Evolutionary conservation across 2,329 filamentous ascomycete genomes (phyloP), one percentile per base, ranked within the genome.

Genomic region (Fusarium euwallaceae): DNA sequence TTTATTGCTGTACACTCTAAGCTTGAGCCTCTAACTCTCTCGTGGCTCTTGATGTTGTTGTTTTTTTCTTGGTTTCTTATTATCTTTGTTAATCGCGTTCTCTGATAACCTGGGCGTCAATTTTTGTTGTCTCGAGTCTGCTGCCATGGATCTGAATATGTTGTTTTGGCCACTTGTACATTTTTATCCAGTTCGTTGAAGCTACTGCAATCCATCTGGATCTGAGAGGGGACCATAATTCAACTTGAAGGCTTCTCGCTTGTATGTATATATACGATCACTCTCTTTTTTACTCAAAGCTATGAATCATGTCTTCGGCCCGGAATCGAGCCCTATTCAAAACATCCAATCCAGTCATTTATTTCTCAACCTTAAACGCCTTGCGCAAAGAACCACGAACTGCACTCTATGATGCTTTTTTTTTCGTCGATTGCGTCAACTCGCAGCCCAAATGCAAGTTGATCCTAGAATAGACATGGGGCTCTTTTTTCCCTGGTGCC

Each of bases 1-100:
- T 24, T 48, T 48, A 11, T 73, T 74, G 76, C 67, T 78, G 76
- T 78, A 77, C 67, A 78, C 76, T 78, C 73, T 69, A 71, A 71
- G 64, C 71, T 78, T 63, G 73, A 60, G 73, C 67, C 67, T 34
- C 22, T 27, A 34, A 34, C 41, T 45, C 41, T 48, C 56, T 51
- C 29, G 48, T 27, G 70, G 58, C 75, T 76, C 71, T 68, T 39
- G 64, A 63, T 72, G 67, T 34, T 34, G 32, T 34, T 34, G 64
- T 67, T 78, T 76, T 75, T 69, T 75, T 76, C 43, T 48, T 48
- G 43, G 66, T 65, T 58, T 72, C 67, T 61, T 66, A 71, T 67
- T 69, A 67, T 76, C 67, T 74, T 39, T 70, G 43, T 63, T 69
- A 56, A 53, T 68, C 66, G 62, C 61, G 74, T 67, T 77, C 64